Evolutionary conservation across 805 yeast genomes (phyloP), one percentile per base, ranked within the genome.

Genomic region (Suhomyces sp.): DNA sequence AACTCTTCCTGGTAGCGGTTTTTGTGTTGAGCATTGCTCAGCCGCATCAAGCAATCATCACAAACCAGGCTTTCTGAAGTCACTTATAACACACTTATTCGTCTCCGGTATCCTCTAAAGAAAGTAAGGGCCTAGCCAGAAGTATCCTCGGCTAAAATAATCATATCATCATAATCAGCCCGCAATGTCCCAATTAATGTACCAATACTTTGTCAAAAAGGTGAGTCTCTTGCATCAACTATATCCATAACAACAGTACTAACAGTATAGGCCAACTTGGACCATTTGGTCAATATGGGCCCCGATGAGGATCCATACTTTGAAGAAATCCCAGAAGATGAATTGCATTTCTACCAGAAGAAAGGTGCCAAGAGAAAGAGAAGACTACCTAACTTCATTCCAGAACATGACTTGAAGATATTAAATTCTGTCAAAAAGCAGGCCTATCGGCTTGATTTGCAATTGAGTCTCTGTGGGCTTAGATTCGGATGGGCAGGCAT

Each of bases 401-500:
- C 66, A 2, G 31, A 48, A 12, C 40, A 58, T 7, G 72, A 67
- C 33, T 44, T 57, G 31, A 55, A 60, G 35, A 46, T 65, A 5
- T 50, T 67, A 27, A 50, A 63, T 24, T 54, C 64, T 1, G 65
- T 66, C 25, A 65, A 60, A 42, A 42, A 56, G 9, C 53, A 52
- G 36, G 71, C 72, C 7, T 65, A 66, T 38, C 44, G 68, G 15
- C 48, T 65, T 25, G 72, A 67, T 41, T 50, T 66, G 33, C 70
- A 60, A 40, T 51, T 66, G 41, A 58, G 65, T 33, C 16, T 65
- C 11, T 65, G 71, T 44, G 72, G 72, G 4, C 32, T 60, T 3
- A 47, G 71, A 26, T 33, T 65, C 6, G 72, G 72, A 4, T 65
- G 70, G 72, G 67, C 71, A 0, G 71, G 67, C 1, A 35, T 67